Percentiles rank a stretch among this genome's conserved stretches.
phyloP scores from a whole-genome alignment of 2,329 filamentous ascomycete genomes.

The Sclerotinia nivalis region DNA sequence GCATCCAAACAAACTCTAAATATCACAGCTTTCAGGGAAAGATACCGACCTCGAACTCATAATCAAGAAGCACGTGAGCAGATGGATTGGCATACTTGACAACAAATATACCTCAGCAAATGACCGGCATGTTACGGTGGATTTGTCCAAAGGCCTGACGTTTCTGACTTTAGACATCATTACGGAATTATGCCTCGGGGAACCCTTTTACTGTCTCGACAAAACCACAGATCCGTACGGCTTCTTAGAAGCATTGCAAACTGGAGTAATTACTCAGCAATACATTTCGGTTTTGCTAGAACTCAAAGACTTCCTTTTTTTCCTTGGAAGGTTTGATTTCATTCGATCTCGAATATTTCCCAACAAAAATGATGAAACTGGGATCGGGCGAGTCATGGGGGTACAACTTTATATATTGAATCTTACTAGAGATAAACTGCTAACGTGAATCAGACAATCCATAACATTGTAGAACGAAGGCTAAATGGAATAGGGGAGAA shows the following conservation, averaged over 20 bases:
- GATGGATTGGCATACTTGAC: slow-evolving; percentile 4
- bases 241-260: slow-evolving; percentile 5
- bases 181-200: slow-evolving; percentile 9
- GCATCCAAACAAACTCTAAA: slow-evolving; percentile 1
- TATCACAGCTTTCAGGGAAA: slow-evolving; percentile 5
- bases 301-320: slow-evolving; percentile 15
- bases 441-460: background rate
- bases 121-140: background rate
- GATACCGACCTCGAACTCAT: slow-evolving; percentile 1
- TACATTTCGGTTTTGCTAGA: slow-evolving; percentile 21
- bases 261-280: slow-evolving; percentile 11
- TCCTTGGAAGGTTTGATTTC: background rate
- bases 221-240: background rate
- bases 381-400: slow-evolving; percentile 9
- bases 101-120: background rate
- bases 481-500: background rate
- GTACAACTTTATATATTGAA: background rate
- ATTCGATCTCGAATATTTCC: slow-evolving; percentile 14
- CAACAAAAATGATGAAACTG: background rate
- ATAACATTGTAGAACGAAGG: slow-evolving; percentile 1
- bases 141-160: slow-evolving; percentile 4
- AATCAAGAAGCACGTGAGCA: slow-evolving; percentile 13
- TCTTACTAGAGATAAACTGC: background rate
- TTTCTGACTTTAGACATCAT: slow-evolving; percentile 15
- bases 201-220: background rate